Base-by-base conservation (phyloP, 2,329 filamentous ascomycete species). In the Colletotrichum spinosum region DNA sequence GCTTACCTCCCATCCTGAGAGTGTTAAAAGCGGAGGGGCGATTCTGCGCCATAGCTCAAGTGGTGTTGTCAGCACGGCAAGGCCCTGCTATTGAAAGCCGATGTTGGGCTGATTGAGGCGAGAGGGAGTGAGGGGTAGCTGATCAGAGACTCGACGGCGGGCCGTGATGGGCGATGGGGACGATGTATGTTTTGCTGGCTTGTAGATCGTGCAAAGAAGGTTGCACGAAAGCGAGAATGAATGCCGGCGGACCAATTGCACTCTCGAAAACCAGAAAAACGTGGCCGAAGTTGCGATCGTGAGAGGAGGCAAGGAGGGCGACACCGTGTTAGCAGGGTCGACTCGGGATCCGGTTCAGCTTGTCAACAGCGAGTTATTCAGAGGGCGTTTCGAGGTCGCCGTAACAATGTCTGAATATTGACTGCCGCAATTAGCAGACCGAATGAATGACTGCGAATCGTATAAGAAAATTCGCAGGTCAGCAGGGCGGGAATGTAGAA, bases 1-100 rank as follows among this genome's bases (percentile, higher is more conserved):
- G 74, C 93, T 90, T 86, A 97, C 95, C 96, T 89, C 95, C 96
- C 94, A 98, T 97, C 84, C 95, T 92, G 85, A 98, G 79, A 75
- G 83, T 87, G 77, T 86, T 88, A 83, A 98, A 97, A 77, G 93
- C 91, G 86, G 93, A 92, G 80, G 94, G 92, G 85, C 94, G 88
- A 84, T 91, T 96, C 82, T 94, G 91, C 86, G 93, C 94, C 94
- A 97, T 97, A 63, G 58, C 61, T 67, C 65, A 38, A 48, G 53
- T 55, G 55, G 65, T 65, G 53, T 65, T 67, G 64, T 63, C 64
- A 67, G 64, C 64, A 65, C 62, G 62, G 62, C 62, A 48, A 48
- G 39, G 62, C 64, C 64, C 60, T 67, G 65, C 62, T 66, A 67
- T 67, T 57, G 60, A 57, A 65, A 53, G 67, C 57, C 66, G 63